Evolutionary conservation across 2,329 filamentous ascomycete species (phyloP).

Genomic region (Cordyceps militaris): DNA sequence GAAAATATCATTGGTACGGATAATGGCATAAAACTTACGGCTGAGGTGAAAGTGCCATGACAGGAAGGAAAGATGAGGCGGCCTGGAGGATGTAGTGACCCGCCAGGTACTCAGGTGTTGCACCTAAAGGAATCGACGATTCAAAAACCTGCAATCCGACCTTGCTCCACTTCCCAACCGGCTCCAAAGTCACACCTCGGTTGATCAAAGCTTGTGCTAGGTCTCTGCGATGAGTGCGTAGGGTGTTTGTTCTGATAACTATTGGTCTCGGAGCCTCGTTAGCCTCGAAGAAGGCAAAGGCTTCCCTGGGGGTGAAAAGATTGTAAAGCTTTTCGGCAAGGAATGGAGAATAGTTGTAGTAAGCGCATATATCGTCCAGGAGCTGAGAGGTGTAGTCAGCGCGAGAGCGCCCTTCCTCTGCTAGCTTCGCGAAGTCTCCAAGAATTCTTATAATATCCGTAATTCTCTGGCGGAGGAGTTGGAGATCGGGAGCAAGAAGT

Average conservation of each 20-base stretch:
- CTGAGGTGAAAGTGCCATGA: constrained; percentile 94
- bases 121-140: constrained; percentile 74
- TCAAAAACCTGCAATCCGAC: constrained; percentile 96
- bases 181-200: constrained; percentile 90
- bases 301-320: constrained; percentile 86
- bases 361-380: constrained; percentile 85
- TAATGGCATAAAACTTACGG: constrained; percentile 43
- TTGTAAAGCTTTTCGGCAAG: constrained; percentile 94
- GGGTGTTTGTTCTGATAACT: constrained; percentile 93
- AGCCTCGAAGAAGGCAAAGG: constrained; percentile 96
- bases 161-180: constrained; percentile 98
- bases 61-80: constrained; percentile 90
- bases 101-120: constrained; percentile 93
- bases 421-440: constrained; percentile 77
- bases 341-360: constrained; percentile 93
- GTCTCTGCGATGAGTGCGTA: constrained; percentile 68
- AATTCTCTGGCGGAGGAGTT: constrained; percentile 80
- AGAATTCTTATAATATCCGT: constrained; percentile 89
- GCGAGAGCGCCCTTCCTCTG: constrained; percentile 72
- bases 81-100: constrained; percentile 98
- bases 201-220: constrained; percentile 93
- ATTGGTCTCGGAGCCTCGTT: constrained; percentile 93
- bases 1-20: neutral
- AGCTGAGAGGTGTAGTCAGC: constrained; percentile 83
- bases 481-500: constrained; percentile 76